These are phyloP conservation scores for Hypholoma fasciculare DNA, from an alignment of 768 basidiomycete genomes.

Conservation along the genomic window DNA sequence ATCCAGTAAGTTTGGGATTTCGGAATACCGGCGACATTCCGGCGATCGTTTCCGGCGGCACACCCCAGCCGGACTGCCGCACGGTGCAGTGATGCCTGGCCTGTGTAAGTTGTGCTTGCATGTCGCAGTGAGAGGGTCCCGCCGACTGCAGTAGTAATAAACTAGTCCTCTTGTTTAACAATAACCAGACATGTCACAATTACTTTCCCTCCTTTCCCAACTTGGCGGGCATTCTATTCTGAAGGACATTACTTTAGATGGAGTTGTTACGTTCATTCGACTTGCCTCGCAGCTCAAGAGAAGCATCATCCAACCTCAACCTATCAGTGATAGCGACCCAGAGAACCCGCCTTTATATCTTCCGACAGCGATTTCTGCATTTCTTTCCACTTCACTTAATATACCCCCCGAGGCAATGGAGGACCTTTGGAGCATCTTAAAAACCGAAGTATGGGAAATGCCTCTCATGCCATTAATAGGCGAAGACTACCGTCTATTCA, in stretches of 20 bases:
- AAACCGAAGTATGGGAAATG: slow-evolving; percentile 2
- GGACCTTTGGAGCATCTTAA: slow-evolving; percentile 2
- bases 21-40: too few species aligned
- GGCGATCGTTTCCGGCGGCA: too few species aligned
- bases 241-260: neutral
- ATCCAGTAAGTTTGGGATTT: too few species aligned
- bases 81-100: too few species aligned
- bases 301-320: slow-evolving; percentile 1
- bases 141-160: too few species aligned
- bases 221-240: neutral
- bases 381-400: neutral
- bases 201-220: neutral
- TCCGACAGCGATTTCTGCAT: neutral
- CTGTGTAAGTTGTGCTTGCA: too few species aligned
- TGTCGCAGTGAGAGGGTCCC: too few species aligned
- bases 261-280: neutral
- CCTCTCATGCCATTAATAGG: neutral
- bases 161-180: too few species aligned
- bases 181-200: too few species aligned
- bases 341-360: neutral
- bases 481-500: slow-evolving; percentile 3
- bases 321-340: slow-evolving; percentile 5
- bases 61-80: too few species aligned
- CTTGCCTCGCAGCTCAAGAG: neutral
- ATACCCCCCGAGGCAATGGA: neutral